phyloP scores from a whole-genome alignment of 495 filamentous ascomycete species.

The Chaetomium cochliodes region DNA sequence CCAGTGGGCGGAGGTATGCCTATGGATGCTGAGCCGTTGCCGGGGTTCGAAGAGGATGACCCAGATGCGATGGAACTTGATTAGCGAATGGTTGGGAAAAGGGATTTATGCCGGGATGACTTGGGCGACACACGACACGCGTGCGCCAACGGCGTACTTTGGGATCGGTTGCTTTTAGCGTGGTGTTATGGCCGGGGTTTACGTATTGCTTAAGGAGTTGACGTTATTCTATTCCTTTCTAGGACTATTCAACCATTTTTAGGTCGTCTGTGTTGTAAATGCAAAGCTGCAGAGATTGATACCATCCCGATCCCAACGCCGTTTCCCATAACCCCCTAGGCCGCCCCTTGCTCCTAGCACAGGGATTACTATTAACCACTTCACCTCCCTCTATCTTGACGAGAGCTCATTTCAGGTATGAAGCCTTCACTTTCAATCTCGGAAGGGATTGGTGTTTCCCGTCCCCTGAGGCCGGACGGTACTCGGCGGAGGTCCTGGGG shows the following conservation, averaged over 20 bases:
- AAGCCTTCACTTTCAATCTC: constrained; percentile 16
- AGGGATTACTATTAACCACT: neutral
- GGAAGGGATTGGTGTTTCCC: constrained; percentile 32
- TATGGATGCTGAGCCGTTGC: constrained; percentile 9
- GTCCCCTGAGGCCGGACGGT: constrained; percentile 23
- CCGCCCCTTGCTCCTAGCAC: neutral
- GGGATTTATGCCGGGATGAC: neutral
- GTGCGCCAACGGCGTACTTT: constrained; percentile 7
- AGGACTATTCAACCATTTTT: neutral
- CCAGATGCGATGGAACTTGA: constrained; percentile 74
- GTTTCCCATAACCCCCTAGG: neutral
- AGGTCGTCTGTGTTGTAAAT: constrained; percentile 7
- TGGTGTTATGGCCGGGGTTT: constrained; percentile 14
- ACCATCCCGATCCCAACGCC: constrained; percentile 4
- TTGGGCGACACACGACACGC: neutral
- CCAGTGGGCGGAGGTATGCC: neutral
- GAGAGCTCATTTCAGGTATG: neutral
- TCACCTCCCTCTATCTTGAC: neutral
- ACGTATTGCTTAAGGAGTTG: neutral
- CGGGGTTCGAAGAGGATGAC: constrained; percentile 39
- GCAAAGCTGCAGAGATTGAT: constrained; percentile 3
- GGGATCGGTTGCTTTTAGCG: constrained; percentile 15
- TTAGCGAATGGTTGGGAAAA: constrained; percentile 29
- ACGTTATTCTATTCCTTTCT: neutral
- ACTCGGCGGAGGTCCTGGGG: constrained; percentile 39